Evolutionary conservation across 2,329 filamentous ascomycete species (phyloP).

Genomic region (Ceratocystis ficicola): DNA sequence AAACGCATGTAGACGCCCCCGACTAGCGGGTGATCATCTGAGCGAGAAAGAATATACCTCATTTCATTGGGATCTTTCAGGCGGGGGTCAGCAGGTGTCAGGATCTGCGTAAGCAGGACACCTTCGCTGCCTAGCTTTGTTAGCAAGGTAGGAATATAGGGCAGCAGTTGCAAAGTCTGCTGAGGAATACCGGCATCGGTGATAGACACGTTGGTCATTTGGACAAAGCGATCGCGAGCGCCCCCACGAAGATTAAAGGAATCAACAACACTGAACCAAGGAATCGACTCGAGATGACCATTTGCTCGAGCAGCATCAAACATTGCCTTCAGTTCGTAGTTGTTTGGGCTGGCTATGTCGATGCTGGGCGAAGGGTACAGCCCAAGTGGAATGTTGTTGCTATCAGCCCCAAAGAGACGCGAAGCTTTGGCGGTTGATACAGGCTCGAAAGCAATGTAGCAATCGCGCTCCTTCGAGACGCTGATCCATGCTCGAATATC

Average conservation of each 20-base stretch:
- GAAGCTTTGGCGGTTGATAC: conserved; percentile 72
- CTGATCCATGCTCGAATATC: conserved; percentile 57
- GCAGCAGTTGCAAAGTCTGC: conserved; percentile 70
- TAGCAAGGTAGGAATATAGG: conserved; percentile 73
- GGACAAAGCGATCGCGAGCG: conserved; percentile 58
- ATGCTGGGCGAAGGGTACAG: conserved; percentile 53
- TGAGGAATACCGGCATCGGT: conserved; percentile 74
- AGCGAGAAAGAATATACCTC: conserved; percentile 59
- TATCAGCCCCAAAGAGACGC: conserved; percentile 46
- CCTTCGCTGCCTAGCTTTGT: conserved; percentile 71
- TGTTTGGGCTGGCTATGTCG: conserved; percentile 71
- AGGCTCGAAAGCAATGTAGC: conserved; percentile 69
- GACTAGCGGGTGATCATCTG: conserved; percentile 39
- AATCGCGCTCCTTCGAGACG: conserved; percentile 43
- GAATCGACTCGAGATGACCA: conserved; percentile 53
- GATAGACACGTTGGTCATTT: conserved; percentile 52
- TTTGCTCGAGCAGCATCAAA: conserved; percentile 54
- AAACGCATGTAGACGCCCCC: conserved; percentile 73
- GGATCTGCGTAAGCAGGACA: conserved; percentile 60
- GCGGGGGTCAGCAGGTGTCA: conserved; percentile 54
- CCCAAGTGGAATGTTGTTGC: conserved; percentile 31
- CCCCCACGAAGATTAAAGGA: conserved; percentile 61
- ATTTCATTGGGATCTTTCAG: conserved; percentile 50
- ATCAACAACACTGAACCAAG: conserved; percentile 74
- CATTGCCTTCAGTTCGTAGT: conserved; percentile 69